Base-by-base conservation (phyloP, 163 green algal genomes). In the Picocystis sp. region DNA sequence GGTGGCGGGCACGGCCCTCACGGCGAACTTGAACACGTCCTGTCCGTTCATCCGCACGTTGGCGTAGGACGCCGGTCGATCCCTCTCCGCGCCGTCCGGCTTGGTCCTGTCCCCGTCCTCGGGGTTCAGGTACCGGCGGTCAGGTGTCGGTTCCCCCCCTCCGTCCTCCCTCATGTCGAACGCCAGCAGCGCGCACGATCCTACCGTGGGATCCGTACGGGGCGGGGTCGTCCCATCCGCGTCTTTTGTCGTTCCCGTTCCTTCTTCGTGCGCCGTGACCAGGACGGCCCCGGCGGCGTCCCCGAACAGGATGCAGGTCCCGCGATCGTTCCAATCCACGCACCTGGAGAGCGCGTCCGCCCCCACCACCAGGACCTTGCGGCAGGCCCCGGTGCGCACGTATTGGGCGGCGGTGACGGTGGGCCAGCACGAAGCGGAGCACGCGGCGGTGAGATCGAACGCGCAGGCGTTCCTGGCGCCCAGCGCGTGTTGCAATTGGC, bases 1-100 rank as follows among this genome's bases (percentile, higher is more conserved):
- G 19, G 22, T 21, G 45, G 38, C 10, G 58, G 90, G 90, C 41
- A 97, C 86, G 1, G 77, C 78, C 3, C 75, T 69, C 47, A 98
- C 90, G 1, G 90, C 90, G 77, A 95, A 97, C 71, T 91, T 91
- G 78, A 95, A 98, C 25, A 98, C 90, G 38, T 97, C 90, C 61
- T 85, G 72, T 9, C 90, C 90, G 19, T 83, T 89, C 89, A 98
- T 98, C 22, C 55, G 6, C 13, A 96, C 66, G 65, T 96, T 93
- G 50, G 42, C 45, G 57, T 78, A 95, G 3, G 64, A 44, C 13
- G 64, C 66, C 23, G 53, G 22, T 15, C 47, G 14, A 2, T 54
- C 71, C n/a, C 49, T 53, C 1, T 22, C 45, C 24, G 24, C 11
- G 6, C 14, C 55, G 25, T 21, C 22, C 19, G 55, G 44, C 19